Evolutionary conservation across 345 rosid genomes (phyloP), one percentile per base, ranked within the genome.

Genomic region (Moricandia moricandioides): DNA sequence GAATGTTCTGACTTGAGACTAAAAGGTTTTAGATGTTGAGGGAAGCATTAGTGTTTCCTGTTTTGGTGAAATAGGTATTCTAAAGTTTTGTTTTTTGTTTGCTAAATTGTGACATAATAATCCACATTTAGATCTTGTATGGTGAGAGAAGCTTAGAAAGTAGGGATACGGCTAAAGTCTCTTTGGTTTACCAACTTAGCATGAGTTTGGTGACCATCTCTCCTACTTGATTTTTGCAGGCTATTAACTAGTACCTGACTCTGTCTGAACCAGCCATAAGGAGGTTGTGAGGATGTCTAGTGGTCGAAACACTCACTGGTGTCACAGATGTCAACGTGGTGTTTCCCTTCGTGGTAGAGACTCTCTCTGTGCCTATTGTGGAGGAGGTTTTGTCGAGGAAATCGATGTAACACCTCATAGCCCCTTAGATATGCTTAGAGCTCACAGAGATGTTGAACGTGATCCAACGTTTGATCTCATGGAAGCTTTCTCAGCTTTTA

Each of bases 331-430:
- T 74, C 83, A 85, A 74, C 88, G 90, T 51, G 86, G 90, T 69
- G 81, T 92, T 73, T 82, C 82, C 26, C 78, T 95, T 65, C 89
- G 75, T 8, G 93, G 89, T 57, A 75, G 73, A 54, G 96, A 86
- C 76, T 61, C 85, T n/a, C 64, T 78, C 55, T 95, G 97, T 82
- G 78, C 87, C 17, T 68, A 79, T 78, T 95, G 99, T 69, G 78
- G 79, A 74, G 92, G 89, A 62, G 99, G 97, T 12, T 95, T 95
- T 82, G 77, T 95, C 66, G 89, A 89, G 75, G 99, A 95, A 75
- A 88, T 92, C 59, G 89, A 82, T 75, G 89, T 72, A 18, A 21
- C 72, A 9, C 87, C 55, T n/a, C 47, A 40, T 40, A 45, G 52
- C 52, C 14, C 92, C 1, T 61, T 84, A 27, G 89, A 88, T 72